A percentile compares a stretch with the other conserved stretches of the same genome.
These are phyloP conservation scores for Apiotrichum gamsii DNA, from an alignment of 1,284 basidiomycete genomes.

Conservation along the genomic window DNA sequence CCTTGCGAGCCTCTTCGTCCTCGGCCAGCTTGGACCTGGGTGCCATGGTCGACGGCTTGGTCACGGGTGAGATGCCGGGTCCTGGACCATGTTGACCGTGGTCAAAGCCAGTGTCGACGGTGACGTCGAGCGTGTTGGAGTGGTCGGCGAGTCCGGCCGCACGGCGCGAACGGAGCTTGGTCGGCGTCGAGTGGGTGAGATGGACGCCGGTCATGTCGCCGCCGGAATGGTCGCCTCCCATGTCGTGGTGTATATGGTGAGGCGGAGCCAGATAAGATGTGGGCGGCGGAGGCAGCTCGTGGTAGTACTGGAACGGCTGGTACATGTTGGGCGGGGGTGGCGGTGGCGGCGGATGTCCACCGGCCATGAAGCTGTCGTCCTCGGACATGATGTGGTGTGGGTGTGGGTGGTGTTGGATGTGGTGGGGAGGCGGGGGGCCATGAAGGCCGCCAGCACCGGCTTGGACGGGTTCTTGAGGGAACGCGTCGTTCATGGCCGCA, in stretches of 20 bases:
- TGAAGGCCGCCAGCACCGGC: no score
- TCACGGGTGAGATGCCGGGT: background rate
- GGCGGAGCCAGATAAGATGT: background rate
- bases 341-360: no score
- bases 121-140: slow-evolving; percentile 4
- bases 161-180: slow-evolving; percentile 19
- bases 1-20: slow-evolving; percentile 18
- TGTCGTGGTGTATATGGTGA: background rate
- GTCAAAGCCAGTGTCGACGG: background rate
- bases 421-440: slow-evolving; percentile 1
- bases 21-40: slow-evolving; percentile 2
- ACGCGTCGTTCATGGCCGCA: background rate
- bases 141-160: background rate
- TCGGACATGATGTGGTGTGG: no score
- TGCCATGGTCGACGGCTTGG: slow-evolving; percentile 3
- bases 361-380: slow-evolving; percentile 1
- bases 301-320: slow-evolving; percentile 4
- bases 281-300: background rate
- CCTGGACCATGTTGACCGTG: background rate
- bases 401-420: background rate
- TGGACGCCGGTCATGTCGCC: slow-evolving; percentile 12
- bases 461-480: background rate
- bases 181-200: slow-evolving; percentile 26
- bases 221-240: slow-evolving; percentile 2
- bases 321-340: slow-evolving; percentile 11